Evolutionary conservation across 2,329 filamentous ascomycete species (phyloP).

Genomic region (Teratosphaeriaceae sp.): DNA sequence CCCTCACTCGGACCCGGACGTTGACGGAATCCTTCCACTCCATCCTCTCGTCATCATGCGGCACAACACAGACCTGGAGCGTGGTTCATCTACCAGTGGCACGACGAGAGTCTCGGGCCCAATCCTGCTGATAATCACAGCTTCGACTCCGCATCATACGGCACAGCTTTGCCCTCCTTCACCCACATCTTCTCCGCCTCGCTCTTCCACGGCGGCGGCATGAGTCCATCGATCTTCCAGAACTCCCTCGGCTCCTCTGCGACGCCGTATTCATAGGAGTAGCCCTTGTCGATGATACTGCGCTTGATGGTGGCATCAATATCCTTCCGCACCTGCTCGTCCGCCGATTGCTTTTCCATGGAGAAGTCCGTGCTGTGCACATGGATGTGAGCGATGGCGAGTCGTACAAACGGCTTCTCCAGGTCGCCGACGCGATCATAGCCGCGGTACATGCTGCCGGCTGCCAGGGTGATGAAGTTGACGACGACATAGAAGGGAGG

Average conservation of each 20-base stretch:
- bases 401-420: conserved; percentile 30
- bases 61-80: too few species aligned
- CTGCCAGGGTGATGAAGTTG: conserved; percentile 31
- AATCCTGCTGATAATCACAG: too few species aligned
- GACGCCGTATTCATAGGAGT: conserved; percentile 40
- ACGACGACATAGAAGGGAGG: conserved; percentile 42
- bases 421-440: conserved; percentile 14
- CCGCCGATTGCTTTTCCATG: conserved; percentile 7
- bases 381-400: conserved; percentile 31
- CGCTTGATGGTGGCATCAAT: conserved; percentile 34
- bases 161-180: conserved; percentile 17
- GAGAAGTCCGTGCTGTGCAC: conserved; percentile 11
- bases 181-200: conserved; percentile 33
- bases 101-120: too few species aligned
- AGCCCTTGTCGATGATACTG: conserved; percentile 35
- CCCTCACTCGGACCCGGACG: too few species aligned
- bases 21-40: too few species aligned
- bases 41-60: too few species aligned
- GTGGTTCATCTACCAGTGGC: too few species aligned
- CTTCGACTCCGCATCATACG: conserved; percentile 7
- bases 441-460: conserved; percentile 27
- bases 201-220: conserved; percentile 30
- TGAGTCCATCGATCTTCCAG: conserved; percentile 40
- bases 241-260: conserved; percentile 37
- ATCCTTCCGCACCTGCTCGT: conserved; percentile 14